Evolutionary conservation across 2,329 filamentous ascomycete genomes (phyloP), one percentile per base, ranked within the genome.

Genomic region (Parascedosporium putredinis): DNA sequence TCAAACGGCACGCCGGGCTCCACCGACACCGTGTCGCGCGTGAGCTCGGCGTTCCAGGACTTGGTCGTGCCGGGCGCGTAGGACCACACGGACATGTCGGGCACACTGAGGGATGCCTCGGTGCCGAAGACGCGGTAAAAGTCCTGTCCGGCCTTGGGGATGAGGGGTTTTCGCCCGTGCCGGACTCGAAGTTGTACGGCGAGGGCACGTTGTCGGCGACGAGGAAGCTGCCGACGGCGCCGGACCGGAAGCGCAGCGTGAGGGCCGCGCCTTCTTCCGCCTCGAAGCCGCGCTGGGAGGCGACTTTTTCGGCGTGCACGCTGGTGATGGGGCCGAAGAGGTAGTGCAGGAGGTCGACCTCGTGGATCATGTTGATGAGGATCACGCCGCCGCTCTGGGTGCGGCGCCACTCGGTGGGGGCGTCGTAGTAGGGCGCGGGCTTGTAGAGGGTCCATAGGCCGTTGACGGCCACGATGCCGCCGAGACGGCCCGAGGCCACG

Each of bases 191-290:
- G 61, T 83, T 87, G 3, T 83, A 83, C 1, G 79, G 82, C 0
- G 75, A 74, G 1, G 78, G 80, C n/a, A 85, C 71, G 49, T 78
- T 71, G 52, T 81, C 83, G 24, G 82, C 81, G 8, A 80, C 76
- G 46, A 86, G 78, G 52, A 78, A 78, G 62, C 74, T 78, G 0
- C 76, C 77, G 0, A 81, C 75, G 2, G 71, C 66, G 0, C 78
- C 78, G 2, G 67, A 74, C 1, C 64, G 65, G 56, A 81, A 82
- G 0, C 68, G 63, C 12, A 81, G 56, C 0, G 74, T 70, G 0
- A 81, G 59, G 0, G 75, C 77, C 0, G 69, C 75, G 1, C 78
- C 76, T 56, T 82, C 78, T 51, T 81, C 76, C 0, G 71, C 76
- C 2, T 67, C 64, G 50, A 73, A 69, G 0, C 63, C 62, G 1